These are phyloP conservation scores for Sporothrix inflata DNA, from an alignment of 2,329 filamentous ascomycete species.

Conservation along the genomic window DNA sequence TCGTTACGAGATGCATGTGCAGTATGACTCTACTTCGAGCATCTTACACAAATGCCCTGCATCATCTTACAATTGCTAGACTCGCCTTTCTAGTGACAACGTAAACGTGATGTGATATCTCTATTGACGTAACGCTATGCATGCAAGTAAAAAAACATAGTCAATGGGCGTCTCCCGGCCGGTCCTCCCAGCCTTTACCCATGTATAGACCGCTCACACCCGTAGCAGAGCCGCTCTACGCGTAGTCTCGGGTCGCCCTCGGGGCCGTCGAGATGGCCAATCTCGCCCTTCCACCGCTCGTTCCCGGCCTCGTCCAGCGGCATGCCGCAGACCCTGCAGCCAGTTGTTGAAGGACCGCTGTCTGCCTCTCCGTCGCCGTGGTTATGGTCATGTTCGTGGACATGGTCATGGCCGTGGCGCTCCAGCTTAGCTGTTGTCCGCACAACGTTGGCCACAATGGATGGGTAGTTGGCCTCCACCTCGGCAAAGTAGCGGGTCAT, in stretches of 20 bases:
- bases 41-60: constrained; percentile 10
- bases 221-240: constrained; percentile 64
- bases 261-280: constrained; percentile 50
- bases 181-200: constrained; percentile 44
- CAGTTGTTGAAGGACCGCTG: constrained; percentile 28
- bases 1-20: neutral
- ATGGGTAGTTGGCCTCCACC: constrained; percentile 84
- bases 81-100: neutral
- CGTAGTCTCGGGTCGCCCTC: constrained; percentile 36
- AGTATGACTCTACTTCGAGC: constrained; percentile 8
- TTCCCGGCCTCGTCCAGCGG: constrained; percentile 66
- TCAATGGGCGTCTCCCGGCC: neutral
- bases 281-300: constrained; percentile 64
- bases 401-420: constrained; percentile 37
- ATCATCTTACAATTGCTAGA: constrained; percentile 9
- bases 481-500: constrained; percentile 86
- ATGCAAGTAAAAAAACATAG: neutral
- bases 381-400: neutral
- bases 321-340: constrained; percentile 73
- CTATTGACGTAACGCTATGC: constrained; percentile 13
- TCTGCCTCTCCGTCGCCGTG: constrained; percentile 37
- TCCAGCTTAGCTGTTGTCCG: constrained; percentile 84
- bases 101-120: neutral
- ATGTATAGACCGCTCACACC: constrained; percentile 68
- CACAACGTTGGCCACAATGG: constrained; percentile 93